These are phyloP conservation scores for Castanospermum australe DNA, from an alignment of 306 rosid species.

Conservation along the genomic window DNA sequence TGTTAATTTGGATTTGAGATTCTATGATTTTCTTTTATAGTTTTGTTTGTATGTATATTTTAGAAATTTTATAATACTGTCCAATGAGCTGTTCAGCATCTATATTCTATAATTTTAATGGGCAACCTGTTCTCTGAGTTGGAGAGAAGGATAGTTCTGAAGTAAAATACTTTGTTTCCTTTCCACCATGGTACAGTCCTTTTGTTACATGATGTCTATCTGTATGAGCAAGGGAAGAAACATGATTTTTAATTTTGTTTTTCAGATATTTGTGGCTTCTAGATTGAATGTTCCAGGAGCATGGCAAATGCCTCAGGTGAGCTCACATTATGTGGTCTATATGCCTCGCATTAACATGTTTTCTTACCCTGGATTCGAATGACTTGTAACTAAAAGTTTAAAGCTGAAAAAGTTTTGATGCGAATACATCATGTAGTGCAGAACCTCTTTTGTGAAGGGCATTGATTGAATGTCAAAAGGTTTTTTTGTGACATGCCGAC, in stretches of 20 bases:
- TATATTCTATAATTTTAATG: neutral
- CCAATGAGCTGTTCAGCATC: neutral
- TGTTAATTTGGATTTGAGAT: neutral
- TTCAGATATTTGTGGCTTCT: slow-evolving; percentile 89
- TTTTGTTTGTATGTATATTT: neutral
- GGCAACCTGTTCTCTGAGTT: neutral
- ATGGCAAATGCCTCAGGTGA: slow-evolving; percentile 99
- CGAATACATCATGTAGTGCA: neutral
- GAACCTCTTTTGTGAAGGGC: neutral
- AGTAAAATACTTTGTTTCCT: neutral
- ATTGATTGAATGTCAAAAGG: neutral
- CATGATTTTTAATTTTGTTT: slow-evolving; percentile 9
- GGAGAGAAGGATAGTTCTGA: neutral
- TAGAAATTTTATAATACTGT: neutral
- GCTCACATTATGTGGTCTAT: slow-evolving; percentile 15
- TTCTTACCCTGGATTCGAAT: neutral
- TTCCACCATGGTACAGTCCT: neutral
- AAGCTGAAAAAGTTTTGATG: neutral
- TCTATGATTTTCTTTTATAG: neutral
- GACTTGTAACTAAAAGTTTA: neutral
- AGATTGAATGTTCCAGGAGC: slow-evolving; percentile 99
- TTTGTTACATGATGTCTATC: neutral
- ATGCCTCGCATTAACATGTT: neutral
- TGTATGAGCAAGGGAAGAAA: neutral
- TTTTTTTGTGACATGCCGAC: neutral